Percentiles rank a stretch among this genome's conserved stretches.
These are phyloP conservation scores for Melampsora allii-populina DNA, from an alignment of 1,284 basidiomycete genomes.

Conservation along the genomic window DNA sequence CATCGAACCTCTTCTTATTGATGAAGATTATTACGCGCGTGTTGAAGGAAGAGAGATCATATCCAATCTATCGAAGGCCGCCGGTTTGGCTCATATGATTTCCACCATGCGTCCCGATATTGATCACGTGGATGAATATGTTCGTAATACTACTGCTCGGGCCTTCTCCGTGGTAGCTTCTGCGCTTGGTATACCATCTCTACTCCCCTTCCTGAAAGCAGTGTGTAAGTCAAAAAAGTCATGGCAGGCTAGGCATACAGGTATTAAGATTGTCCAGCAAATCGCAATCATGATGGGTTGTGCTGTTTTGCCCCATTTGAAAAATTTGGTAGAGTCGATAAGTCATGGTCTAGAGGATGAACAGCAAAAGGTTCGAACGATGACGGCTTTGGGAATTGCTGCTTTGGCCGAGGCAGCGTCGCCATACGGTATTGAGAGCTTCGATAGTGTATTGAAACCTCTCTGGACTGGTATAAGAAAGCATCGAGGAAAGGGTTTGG, in stretches of 20 bases:
- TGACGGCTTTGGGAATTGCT: conserved; percentile 95
- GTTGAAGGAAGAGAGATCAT: conserved; percentile 99
- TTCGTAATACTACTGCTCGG: conserved; percentile 96
- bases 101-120: conserved; percentile 99
- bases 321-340: conserved; percentile 94
- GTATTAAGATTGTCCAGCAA: conserved; percentile 98
- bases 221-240: conserved; percentile 99
- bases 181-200: conserved; percentile 93
- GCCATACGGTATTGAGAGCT: conserved; percentile 99
- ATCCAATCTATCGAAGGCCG: conserved; percentile 96
- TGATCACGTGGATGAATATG: conserved; percentile 98
- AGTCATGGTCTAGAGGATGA: conserved; percentile 95
- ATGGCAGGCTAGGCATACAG: conserved; percentile 98
- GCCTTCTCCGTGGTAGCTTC: conserved; percentile 99
- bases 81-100: conserved; percentile 99
- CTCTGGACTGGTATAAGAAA: conserved; percentile 97
- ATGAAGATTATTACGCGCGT: conserved; percentile 99
- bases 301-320: conserved; percentile 94
- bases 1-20: conserved; percentile 97
- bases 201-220: conserved; percentile 96
- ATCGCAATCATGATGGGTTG: conserved; percentile 99
- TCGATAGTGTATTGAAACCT: conserved; percentile 96
- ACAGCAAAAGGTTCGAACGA: conserved; percentile 97
- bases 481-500: conserved; percentile 95
- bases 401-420: conserved; percentile 95